Base-by-base conservation (phyloP, 768 basidiomycete species). In the Mycena belliarum region DNA sequence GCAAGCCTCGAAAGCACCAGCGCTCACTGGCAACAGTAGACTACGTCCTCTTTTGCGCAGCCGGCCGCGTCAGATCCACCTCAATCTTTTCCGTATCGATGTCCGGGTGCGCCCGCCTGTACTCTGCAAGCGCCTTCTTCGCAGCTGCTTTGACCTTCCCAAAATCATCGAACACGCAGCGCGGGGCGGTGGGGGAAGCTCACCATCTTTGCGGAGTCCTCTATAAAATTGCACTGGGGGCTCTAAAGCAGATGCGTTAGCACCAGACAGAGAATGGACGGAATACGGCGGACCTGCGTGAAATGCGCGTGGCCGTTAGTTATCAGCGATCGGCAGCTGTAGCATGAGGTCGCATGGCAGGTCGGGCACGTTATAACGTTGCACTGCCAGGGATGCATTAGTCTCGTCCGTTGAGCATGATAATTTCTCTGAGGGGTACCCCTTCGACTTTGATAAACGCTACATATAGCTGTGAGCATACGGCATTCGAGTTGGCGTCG, bases 341-440 rank as follows among this genome's bases (percentile, higher is more conserved):
- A 95, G 71, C 95, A 97, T 0, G 88, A 93, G 38, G 89, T 32
- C 0, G 91, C 85, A 2, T 43, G 59, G 66, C 95, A 96, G 57
- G 86, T 73, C 1, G 86, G 82, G 65, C 91, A 93, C 0, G 76
- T 80, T 87, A 97, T 95, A 70, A 95, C 95, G 81, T 96, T 96
- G 75, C 95, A 96, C 87, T 35, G 21, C 18, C 18, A 15, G 11
- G 11, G 33, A 35, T 15, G 4, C 12, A 35, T 35, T 35, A 35
- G 33, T 35, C 14, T 35, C 12, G 33, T 4, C 33, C 33, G 11
- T 15, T 15, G 18, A 12, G 33, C 14, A 10, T 35, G 7, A 14
- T 10, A 15, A 35, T 7, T 15, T 4, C 33, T 9, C 37, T 6
- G 37, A 4, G 18, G 12, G 16, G 12, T 35, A 35, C 33, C 33